A percentile compares a stretch with the other conserved stretches of the same genome.
Conservation (phyloP, 2,329 filamentous ascomycete genomes). For the Colletotrichum theobromicola region DNA sequence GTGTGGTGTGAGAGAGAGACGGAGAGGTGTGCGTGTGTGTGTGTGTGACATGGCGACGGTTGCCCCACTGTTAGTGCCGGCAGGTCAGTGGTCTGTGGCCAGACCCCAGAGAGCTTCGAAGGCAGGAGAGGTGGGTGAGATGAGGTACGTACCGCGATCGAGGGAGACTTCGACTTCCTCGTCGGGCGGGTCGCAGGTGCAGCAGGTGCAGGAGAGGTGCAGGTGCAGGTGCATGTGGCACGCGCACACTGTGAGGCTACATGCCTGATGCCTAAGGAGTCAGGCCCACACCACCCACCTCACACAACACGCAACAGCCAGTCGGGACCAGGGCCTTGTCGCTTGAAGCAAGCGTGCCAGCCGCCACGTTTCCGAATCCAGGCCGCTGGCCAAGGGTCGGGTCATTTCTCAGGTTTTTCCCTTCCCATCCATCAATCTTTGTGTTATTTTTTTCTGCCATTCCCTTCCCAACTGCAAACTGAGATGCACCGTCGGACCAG, state of each 20-base stretch:
- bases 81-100: background rate
- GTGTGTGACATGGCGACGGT: background rate
- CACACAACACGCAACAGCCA: background rate
- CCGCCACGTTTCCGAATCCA: conserved; percentile 22
- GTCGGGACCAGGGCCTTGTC: background rate
- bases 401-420: conserved; percentile 9
- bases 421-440: background rate
- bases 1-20: background rate
- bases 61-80: conserved; percentile 14
- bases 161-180: background rate
- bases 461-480: background rate
- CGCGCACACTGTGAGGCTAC: conserved; percentile 3
- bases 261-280: conserved; percentile 1
- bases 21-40: background rate
- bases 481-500: background rate
- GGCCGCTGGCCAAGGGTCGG: background rate
- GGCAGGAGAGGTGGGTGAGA: background rate
- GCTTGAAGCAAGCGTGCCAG: conserved; percentile 19
- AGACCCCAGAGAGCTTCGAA: background rate
- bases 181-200: conserved; percentile 1
- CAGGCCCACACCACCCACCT: background rate
- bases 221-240: background rate
- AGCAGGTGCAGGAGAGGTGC: background rate
- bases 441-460: background rate
- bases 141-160: background rate